Base-by-base conservation (phyloP, 108 stramenopile genomes). In the Pseudonitzschia pungens region DNA sequence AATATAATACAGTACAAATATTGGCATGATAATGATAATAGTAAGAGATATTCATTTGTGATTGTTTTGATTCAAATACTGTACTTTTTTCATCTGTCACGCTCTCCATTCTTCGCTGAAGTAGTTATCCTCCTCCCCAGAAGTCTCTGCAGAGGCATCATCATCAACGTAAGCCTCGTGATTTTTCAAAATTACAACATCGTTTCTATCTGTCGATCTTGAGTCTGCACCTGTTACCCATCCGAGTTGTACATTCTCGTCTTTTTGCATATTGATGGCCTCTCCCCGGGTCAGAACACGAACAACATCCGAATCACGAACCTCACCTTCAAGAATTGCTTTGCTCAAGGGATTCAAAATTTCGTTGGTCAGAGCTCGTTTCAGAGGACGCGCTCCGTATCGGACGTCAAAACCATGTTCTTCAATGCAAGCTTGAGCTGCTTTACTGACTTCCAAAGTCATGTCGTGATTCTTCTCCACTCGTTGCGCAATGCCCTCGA, bases 321-420 rank as follows among this genome's bases (percentile, higher is more conserved):
- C 83, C 14, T 73, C 71, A 29, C 89, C 86, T 68, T 91, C 87
- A 21, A 92, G 65, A 21, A 93, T 83, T 15, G 90, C 55, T 53
- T 81, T 81, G 63, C 89, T 90, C 36, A 98, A 58, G 14, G 91
- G 90, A 56, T 92, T 97, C 67, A 96, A 90, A 59, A 98, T 75
- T 79, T 93, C 92, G 22, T 87, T 84, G 29, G 87, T 90, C 77
- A 98, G 81, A 10, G 90, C 84, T 31, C 97, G 82, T 70, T 96
- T 97, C 66, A 98, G 65, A 5, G 97, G 97, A 26, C 97, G 75
- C n/a, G 97, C 97, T 26, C 97, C 97, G 73, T 94, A 98, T 14
- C 86, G 83, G 33, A 95, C 78, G 73, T 98, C 97, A 70, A 83
- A 96, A 16, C 97, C 93, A 28, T 77, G 81, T 60, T 90, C 86